Base-by-base conservation (phyloP, 331 rosid genomes). In the Quercus lobata region DNA sequence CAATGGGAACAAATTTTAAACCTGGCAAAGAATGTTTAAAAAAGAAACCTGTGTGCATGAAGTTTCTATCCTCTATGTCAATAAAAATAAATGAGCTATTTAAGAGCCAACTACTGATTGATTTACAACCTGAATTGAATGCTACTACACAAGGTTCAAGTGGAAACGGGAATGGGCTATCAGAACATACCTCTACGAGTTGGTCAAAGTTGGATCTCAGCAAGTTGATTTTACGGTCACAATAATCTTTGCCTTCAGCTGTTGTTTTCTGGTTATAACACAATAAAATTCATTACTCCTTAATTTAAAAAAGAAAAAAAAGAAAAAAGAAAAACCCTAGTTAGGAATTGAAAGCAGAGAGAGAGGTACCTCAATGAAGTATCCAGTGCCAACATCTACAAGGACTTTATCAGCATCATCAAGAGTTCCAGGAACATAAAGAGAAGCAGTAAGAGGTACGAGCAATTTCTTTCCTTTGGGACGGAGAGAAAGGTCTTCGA, bases 331-430 rank as follows among this genome's bases (percentile, higher is more conserved):
- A 11, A 29, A 30, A 7, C 46, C 46, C 46, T 41, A 41, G 46
- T 41, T 41, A 8, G 3, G 11, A 37, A 37, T 37, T 37, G 46
- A 41, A 41, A 25, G 52, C 69, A 72, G 69, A 19, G 4, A 35
- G 62, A 35, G 30, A 16, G 62, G 10, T 16, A 90, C 95, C 97
- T 94, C 94, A 80, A 96, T 85, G 89, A 96, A 96, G 84, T 93
- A 96, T 9, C 99, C 98, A n/a, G 99, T 96, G 66, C 98, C 99
- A 25, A 93, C 96, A 83, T 96, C 98, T 57, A 93, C 90, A 73
- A 93, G 72, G 72, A 96, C 97, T 56, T 87, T 86, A n/a, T 87
- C 79, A 10, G 93, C 78, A 29, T 91, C 91, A 57, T 91, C 88
- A 57, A 96, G 99, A 32, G 92, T 84, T 52, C 94, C 98, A 62